Conservation (phyloP, 2,329 filamentous ascomycete species). For the Fusarium sacchari region DNA sequence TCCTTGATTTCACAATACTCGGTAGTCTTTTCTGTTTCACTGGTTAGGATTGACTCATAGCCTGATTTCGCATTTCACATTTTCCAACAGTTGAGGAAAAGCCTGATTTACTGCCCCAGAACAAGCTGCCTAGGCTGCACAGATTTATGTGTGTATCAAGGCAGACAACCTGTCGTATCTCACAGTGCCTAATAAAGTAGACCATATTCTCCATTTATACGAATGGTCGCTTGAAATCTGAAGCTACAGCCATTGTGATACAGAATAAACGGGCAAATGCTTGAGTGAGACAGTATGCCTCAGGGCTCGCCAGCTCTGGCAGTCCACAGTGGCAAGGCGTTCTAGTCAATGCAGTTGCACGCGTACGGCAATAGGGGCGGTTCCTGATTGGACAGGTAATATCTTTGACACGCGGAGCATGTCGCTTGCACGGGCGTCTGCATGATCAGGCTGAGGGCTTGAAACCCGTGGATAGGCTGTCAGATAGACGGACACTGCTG, state of each 20-base stretch:
- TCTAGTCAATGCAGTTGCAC: constrained; percentile 22
- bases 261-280: constrained; percentile 1
- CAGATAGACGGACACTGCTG: not conserved
- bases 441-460: constrained; percentile 19
- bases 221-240: not conserved
- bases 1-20: not conserved
- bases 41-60: not conserved
- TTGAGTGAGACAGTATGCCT: not conserved
- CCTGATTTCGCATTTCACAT: not conserved
- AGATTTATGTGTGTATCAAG: not conserved
- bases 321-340: constrained; percentile 21
- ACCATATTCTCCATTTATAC: not conserved
- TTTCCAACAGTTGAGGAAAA: not conserved
- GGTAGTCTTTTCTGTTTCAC: not conserved
- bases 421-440: constrained; percentile 21
- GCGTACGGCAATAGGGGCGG: not conserved
- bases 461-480: constrained; percentile 2
- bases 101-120: not conserved
- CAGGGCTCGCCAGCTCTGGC: not conserved
- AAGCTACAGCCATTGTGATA: not conserved
- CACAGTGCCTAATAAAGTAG: not conserved
- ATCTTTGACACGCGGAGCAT: constrained; percentile 29
- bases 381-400: constrained; percentile 17
- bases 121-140: not conserved
- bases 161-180: not conserved